phyloP scores from a whole-genome alignment of 225 moss, liverwort and hornwort species.

The Polytrichum commune region DNA sequence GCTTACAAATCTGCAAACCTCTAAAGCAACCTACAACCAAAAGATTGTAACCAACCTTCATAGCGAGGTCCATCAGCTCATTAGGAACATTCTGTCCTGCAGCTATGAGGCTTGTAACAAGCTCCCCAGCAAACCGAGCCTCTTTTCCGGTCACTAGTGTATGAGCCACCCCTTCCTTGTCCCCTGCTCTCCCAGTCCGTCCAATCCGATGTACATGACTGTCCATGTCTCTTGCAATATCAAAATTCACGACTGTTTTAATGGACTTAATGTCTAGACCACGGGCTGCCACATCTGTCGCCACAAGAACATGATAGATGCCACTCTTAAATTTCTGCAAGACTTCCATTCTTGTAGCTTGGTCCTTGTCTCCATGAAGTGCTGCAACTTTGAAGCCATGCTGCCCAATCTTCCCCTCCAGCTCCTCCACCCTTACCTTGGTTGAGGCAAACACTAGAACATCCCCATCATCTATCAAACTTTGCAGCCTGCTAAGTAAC shows the following conservation, averaged over 20 bases:
- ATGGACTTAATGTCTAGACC: constrained; percentile 98
- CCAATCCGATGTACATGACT: constrained; percentile 99
- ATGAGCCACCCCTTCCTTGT: constrained; percentile 96
- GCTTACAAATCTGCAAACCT: not conserved
- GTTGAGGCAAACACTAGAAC: constrained; percentile 90
- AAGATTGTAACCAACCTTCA: constrained; percentile 65
- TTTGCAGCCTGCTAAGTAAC: constrained; percentile 74
- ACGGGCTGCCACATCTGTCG: constrained; percentile 97
- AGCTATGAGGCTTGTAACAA: constrained; percentile 79
- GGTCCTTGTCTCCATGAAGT: constrained; percentile 97
- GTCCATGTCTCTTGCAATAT: constrained; percentile 97
- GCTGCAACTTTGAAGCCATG: constrained; percentile 86
- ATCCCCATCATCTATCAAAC: constrained; percentile 88
- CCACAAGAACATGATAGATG: constrained; percentile 76
- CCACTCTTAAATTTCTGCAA: constrained; percentile 91
- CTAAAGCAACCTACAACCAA: constrained; percentile 11
- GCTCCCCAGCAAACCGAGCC: constrained; percentile 95
- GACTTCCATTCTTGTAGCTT: constrained; percentile 93
- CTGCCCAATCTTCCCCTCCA: constrained; percentile 66
- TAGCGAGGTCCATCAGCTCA: constrained; percentile 94
- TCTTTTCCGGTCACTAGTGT: constrained; percentile 88
- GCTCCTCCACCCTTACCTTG: constrained; percentile 88
- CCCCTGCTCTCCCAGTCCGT: constrained; percentile 95
- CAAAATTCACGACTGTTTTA: constrained; percentile 92
- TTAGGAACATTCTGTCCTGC: constrained; percentile 82